Evolutionary conservation across 1,284 basidiomycete species (phyloP).

Genomic region (Fomitopsis betulina): DNA sequence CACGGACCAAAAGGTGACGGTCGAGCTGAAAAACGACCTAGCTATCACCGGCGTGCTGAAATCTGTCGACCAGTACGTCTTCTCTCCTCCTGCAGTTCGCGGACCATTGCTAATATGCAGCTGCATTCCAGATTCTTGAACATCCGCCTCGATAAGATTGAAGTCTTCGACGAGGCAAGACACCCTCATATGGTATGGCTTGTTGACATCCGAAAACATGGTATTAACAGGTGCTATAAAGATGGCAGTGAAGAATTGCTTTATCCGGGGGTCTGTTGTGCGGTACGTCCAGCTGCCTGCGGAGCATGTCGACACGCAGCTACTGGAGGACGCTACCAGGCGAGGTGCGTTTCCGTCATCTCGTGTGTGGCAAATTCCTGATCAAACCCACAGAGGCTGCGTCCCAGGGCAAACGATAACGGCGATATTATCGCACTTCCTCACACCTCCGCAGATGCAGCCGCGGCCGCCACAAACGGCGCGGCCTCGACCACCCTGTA

Average conservation of each 20-base stretch:
- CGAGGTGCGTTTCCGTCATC: conserved; percentile 58
- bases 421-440: conserved; percentile 45
- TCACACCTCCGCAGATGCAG: not conserved
- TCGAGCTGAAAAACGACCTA: conserved; percentile 99
- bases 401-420: conserved; percentile 7
- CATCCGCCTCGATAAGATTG: conserved; percentile 93
- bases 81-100: not conserved
- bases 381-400: conserved; percentile 5
- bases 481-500: not conserved
- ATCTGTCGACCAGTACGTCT: conserved; percentile 92
- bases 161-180: conserved; percentile 86
- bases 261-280: conserved; percentile 97
- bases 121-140: conserved; percentile 75
- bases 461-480: not conserved
- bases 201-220: not conserved
- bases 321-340: conserved; percentile 96
- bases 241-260: conserved; percentile 99
- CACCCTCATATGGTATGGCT: conserved; percentile 94
- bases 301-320: conserved; percentile 91
- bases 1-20: conserved; percentile 94
- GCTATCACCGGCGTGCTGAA: conserved; percentile 95
- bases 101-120: not conserved
- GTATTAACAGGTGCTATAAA: conserved; percentile 29
- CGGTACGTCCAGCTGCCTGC: conserved; percentile 95
- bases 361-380: not conserved